These are phyloP conservation scores for Candida piceae DNA, from an alignment of 805 yeast species.

Conservation along the genomic window DNA sequence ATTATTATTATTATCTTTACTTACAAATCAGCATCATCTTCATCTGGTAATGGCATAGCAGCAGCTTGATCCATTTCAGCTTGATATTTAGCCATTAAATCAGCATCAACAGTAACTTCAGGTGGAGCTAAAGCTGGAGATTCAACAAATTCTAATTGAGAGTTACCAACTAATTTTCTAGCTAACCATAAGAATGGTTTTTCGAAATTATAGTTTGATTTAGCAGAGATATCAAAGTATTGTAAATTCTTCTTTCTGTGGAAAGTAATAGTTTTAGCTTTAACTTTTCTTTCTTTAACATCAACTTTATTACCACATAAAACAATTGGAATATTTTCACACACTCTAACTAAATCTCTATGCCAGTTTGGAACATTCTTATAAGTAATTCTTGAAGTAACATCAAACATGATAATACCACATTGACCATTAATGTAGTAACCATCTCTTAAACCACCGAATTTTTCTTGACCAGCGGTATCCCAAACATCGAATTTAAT, in stretches of 20 bases:
- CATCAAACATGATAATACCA: constrained; percentile 99
- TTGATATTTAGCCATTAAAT: constrained; percentile 96
- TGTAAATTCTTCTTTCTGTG: constrained; percentile 99
- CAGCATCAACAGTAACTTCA: constrained; percentile 95
- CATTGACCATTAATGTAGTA: constrained; percentile 99
- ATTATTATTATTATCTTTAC: too few relatives aligned
- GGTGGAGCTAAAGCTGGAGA: constrained; percentile 99
- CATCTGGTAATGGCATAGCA: constrained; percentile 99
- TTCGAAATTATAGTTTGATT: constrained; percentile 98
- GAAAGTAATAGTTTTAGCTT: constrained; percentile 99
- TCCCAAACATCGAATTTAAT: constrained; percentile 99
- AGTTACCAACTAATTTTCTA: constrained; percentile 97
- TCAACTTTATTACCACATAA: constrained; percentile 99
- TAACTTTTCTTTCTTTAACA: constrained; percentile 99
- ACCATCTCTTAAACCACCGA: constrained; percentile 99
- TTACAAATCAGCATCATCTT: constrained; percentile 98
- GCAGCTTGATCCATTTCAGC: constrained; percentile 99
- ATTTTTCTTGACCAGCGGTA: constrained; percentile 99
- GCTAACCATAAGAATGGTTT: constrained; percentile 99
- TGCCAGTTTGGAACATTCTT: constrained; percentile 99
- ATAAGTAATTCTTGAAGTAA: constrained; percentile 98
- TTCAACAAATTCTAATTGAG: constrained; percentile 96
- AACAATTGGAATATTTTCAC: constrained; percentile 99
- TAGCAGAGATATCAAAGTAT: constrained; percentile 99
- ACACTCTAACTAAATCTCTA: constrained; percentile 98